phyloP scores from a whole-genome alignment of 306 rosid species.

The Vachellia pachyceras region DNA sequence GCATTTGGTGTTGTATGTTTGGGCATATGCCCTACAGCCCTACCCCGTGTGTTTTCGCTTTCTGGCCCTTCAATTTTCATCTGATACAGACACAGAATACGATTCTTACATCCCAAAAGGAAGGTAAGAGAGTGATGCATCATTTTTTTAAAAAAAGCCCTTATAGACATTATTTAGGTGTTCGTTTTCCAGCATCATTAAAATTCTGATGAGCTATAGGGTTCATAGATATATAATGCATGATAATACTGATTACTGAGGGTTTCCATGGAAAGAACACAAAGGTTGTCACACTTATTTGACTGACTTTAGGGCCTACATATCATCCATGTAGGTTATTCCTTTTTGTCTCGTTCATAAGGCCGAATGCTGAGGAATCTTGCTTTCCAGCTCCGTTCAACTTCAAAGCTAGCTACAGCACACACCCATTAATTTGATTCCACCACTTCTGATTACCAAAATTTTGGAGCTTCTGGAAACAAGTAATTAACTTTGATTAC shows the following conservation, averaged over 20 bases:
- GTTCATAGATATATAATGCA: neutral
- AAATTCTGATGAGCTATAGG: neutral
- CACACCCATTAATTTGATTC: slow-evolving; percentile 48
- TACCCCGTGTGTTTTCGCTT: slow-evolving; percentile 3
- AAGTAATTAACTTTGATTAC: neutral
- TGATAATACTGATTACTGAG: neutral
- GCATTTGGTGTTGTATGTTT: slow-evolving; percentile 22
- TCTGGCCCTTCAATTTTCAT: neutral
- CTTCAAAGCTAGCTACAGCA: neutral
- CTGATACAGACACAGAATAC: slow-evolving; percentile 41
- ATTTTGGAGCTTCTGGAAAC: slow-evolving; percentile 5
- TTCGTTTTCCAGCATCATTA: neutral
- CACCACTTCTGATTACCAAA: slow-evolving; percentile 43
- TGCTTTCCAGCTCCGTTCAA: slow-evolving; percentile 31
- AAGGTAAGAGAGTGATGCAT: neutral
- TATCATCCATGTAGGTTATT: slow-evolving; percentile 37
- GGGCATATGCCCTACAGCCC: slow-evolving; percentile 9
- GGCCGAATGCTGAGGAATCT: slow-evolving; percentile 42
- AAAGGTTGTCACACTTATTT: slow-evolving; percentile 41
- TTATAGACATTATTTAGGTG: neutral
- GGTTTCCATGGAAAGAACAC: slow-evolving; percentile 28
- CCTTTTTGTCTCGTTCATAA: slow-evolving; percentile 36
- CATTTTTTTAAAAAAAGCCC: neutral
- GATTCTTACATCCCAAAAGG: slow-evolving; percentile 35
- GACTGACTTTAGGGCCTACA: slow-evolving; percentile 18